phyloP scores from a whole-genome alignment of 495 filamentous ascomycete species.

The Pyronema domesticum region DNA sequence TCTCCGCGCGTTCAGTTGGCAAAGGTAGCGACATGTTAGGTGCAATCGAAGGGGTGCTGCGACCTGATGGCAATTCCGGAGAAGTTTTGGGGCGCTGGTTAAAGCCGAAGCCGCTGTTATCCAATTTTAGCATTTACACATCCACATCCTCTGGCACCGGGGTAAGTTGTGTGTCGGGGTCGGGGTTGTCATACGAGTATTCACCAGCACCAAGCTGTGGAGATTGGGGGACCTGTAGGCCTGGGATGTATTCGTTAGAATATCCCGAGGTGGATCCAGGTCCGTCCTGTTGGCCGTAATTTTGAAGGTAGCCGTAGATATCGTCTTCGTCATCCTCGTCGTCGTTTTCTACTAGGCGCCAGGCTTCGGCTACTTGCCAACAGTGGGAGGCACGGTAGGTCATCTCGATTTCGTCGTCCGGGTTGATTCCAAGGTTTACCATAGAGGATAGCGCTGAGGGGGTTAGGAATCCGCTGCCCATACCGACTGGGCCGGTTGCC shows the following conservation, averaged over 20 bases:
- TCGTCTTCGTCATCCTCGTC: background rate
- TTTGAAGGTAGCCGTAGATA: background rate
- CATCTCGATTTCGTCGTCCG: slow-evolving; percentile 69
- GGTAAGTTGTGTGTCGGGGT: too few species aligned
- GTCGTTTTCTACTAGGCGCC: slow-evolving; percentile 13
- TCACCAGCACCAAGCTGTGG: background rate
- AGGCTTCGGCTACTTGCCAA: slow-evolving; percentile 53
- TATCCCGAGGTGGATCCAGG: background rate
- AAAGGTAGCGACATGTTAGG: background rate
- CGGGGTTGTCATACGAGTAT: background rate
- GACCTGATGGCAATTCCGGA: too few species aligned
- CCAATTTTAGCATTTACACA: background rate
- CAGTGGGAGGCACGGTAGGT: slow-evolving; percentile 83
- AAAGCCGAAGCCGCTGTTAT: background rate
- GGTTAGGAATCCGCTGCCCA: slow-evolving; percentile 47
- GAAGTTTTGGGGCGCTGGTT: background rate
- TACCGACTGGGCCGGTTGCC: slow-evolving; percentile 36
- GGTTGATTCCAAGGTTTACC: background rate
- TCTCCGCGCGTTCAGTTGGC: background rate
- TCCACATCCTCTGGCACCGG: too few species aligned
- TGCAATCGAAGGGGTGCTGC: background rate
- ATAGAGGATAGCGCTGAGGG: slow-evolving; percentile 60
- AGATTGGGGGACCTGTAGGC: background rate
- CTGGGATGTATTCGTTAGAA: background rate
- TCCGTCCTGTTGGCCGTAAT: background rate